Evolutionary conservation across 148 eudicot species (phyloP), one percentile per base, ranked within the genome.

Genomic region (Spergularia marina): DNA sequence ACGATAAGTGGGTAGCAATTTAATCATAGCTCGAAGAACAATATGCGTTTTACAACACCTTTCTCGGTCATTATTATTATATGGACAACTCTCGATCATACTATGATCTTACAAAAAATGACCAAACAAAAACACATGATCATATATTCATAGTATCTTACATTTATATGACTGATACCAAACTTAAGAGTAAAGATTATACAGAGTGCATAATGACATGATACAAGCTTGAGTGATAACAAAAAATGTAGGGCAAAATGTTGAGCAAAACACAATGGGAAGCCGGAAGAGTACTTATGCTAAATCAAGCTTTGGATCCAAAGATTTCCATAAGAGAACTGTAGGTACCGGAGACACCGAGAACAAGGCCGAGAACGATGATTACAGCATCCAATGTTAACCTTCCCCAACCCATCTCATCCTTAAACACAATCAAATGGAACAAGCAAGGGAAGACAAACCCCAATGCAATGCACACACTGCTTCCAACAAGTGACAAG

Each of bases 361-460:
- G 80, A 36, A 82, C 17, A 68, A 83, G 21, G 17, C 97, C 98
- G 10, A 93, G 30, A 16, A 86, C 82, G 21, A 90, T 73, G 25
- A 89, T 84, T 2, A 74, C 84, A 11, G 82, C 70, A 79, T 93
- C 93, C 53, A 65, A 14, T 49, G 70, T 12, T 34, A 79, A 59
- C 58, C 79, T 82, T 73, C 72, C 68, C 85, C 79, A 68, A 23
- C 86, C 79, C 77, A 87, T 74, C 82, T 89, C 96, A 4, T 84
- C 83, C 76, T 83, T 93, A 76, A 83, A 88, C 14, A 78, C 89
- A 53, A 87, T 49, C 68, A 84, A 84, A 78, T 93, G 96, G 63
- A 93, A 93, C 78, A 89, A 74, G 47, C 94, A 77, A 73, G 98
- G 98, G 84, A 93, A 85, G 34, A 93, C 92, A 84, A 93, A 93